Evolutionary conservation across 441 rosid genomes (phyloP), one percentile per base, ranked within the genome.

Genomic region (Aleurites moluccanus): DNA sequence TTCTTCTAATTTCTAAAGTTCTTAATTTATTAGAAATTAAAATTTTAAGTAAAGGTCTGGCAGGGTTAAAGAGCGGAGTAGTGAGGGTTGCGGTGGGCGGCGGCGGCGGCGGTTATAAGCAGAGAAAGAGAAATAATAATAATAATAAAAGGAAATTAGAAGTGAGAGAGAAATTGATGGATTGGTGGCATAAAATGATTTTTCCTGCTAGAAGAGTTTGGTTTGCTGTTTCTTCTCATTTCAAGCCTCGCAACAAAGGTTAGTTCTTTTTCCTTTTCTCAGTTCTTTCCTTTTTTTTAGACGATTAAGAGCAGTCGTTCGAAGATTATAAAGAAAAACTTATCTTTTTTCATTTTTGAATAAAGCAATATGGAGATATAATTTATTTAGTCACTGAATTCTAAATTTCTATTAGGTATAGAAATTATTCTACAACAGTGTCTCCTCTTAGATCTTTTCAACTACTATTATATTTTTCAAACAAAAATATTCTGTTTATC

Each of bases 181-280:
- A 88, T 38, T 79, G 73, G 79, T 83, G 86, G 91, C 75, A 85
- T 14, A 85, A 78, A 83, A 79, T 89, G 77, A 60, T 86, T 69
- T 85, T 83, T 59, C 88, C 93, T 33, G 87, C 84, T 65, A 55
- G 85, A 20, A 70, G 82, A 28, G 83, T 83, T 42, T 88, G 89
- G 90, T 49, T 83, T 42, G 69, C 87, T 69, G 68, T 89, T 59
- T 86, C 89, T 50, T 62, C 88, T 70, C 91, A 86, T 6, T 73
- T 88, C 73, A 85, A 77, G 53, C 70, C 88, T 66, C 83, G 83
- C n/a, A 79, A 80, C 76, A 76, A 77, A 45, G 86, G 89, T 79
- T 72, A 53, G 67, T 25, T 2, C 67, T 45, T 52, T 0, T n/a
- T n/a, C n/a, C n/a, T n/a, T n/a, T n/a, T n/a, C n/a, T n/a, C 20